phyloP scores from a whole-genome alignment of 306 rosid species.

The Macrotyloma uniflorum region DNA sequence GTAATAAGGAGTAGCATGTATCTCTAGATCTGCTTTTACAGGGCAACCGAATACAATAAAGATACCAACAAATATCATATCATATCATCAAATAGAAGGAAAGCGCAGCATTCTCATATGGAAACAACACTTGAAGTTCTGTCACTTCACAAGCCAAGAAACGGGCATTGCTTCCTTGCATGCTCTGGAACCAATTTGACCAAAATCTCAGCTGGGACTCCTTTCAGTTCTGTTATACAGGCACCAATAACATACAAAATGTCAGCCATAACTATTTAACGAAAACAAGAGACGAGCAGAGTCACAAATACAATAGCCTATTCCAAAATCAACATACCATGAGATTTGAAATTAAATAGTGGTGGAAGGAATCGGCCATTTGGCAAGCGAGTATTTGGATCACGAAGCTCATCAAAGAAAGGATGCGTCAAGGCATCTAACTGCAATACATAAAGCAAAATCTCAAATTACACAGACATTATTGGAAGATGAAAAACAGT shows the following conservation, averaged over 20 bases:
- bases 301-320: not conserved
- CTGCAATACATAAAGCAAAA: conserved; percentile 47
- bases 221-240: conserved; percentile 74
- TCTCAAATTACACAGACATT: not conserved
- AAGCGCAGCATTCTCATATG: conserved; percentile 47
- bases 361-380: conserved; percentile 98
- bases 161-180: conserved; percentile 86
- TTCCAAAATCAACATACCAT: conserved; percentile 59
- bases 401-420: conserved; percentile 96
- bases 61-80: conserved; percentile 58
- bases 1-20: conserved; percentile 48
- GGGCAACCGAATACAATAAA: conserved; percentile 52
- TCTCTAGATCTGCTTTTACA: conserved; percentile 67
- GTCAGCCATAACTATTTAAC: not conserved
- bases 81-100: conserved; percentile 39
- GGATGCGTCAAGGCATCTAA: conserved; percentile 91
- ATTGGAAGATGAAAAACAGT: not conserved
- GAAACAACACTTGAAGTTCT: conserved; percentile 42
- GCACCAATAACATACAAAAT: conserved; percentile 18
- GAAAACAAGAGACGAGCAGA: not conserved
- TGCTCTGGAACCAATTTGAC: conserved; percentile 94
- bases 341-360: conserved; percentile 85
- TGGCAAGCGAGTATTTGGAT: conserved; percentile 78
- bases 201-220: conserved; percentile 71
- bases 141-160: conserved; percentile 74